phyloP scores from a whole-genome alignment of 2,329 filamentous ascomycete species.

The Rhynchosporium secalis region DNA sequence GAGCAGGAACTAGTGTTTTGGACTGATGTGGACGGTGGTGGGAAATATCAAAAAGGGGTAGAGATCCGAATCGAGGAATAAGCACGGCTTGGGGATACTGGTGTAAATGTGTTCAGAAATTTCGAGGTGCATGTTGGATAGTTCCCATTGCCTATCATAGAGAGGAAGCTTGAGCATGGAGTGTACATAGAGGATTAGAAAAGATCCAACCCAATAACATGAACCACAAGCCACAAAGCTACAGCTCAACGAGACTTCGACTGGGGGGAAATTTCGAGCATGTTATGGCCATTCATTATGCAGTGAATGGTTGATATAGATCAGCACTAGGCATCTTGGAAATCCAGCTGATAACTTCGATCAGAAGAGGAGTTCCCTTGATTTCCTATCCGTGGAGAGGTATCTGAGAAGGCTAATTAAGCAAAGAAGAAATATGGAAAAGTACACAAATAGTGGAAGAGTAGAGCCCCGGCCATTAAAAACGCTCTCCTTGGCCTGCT shows the following conservation, averaged over 20 bases:
- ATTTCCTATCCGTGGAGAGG: constrained; percentile 7
- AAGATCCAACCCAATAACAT: background rate
- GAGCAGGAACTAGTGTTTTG: constrained; percentile 23
- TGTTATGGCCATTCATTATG: too few relatives aligned
- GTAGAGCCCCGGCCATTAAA: constrained; percentile 37
- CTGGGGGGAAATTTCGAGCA: too few relatives aligned
- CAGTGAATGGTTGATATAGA: too few relatives aligned
- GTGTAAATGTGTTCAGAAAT: background rate
- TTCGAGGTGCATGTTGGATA: constrained; percentile 3
- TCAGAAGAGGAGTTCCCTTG: constrained; percentile 37
- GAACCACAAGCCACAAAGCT: background rate
- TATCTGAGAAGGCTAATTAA: constrained; percentile 41
- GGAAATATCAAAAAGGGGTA: background rate
- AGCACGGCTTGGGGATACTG: background rate
- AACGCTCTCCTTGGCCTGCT: constrained; percentile 35
- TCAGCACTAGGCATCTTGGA: background rate
- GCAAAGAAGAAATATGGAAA: constrained; percentile 40
- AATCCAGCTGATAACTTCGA: constrained; percentile 26
- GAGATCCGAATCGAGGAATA: too few relatives aligned
- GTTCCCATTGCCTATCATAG: constrained; percentile 1
- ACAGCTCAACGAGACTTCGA: too few relatives aligned
- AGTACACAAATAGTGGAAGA: constrained; percentile 38
- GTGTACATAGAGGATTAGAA: constrained; percentile 6
- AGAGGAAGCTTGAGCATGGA: constrained; percentile 21
- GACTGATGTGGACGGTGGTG: constrained; percentile 14